These are phyloP conservation scores for Fusarium brevicatenulatum DNA, from an alignment of 2,329 filamentous ascomycete species.

Conservation along the genomic window DNA sequence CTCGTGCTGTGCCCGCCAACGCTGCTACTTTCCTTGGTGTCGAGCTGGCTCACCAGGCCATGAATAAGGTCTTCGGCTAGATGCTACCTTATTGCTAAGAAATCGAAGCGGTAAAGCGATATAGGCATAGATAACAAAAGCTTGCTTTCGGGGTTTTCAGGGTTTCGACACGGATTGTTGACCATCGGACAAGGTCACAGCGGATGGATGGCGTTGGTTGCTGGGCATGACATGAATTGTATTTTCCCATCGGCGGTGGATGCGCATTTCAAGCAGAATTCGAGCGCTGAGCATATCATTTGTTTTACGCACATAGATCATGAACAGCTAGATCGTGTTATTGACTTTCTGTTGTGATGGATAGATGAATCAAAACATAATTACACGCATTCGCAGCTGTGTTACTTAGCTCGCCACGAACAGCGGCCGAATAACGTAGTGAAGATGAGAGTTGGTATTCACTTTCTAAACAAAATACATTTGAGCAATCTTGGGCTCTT, in stretches of 20 bases:
- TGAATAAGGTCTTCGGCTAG: conserved; percentile 76
- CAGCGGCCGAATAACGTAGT: not conserved
- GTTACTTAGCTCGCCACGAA: not conserved
- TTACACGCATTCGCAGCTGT: not conserved
- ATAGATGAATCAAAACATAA: conserved; percentile 10
- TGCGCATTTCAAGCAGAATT: conserved; percentile 19
- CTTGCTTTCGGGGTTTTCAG: conserved; percentile 14
- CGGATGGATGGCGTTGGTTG: conserved; percentile 30
- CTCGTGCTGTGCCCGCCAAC: conserved; percentile 93
- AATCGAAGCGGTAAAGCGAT: not conserved
- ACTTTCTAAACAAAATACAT: conserved; percentile 4
- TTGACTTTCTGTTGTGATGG: conserved; percentile 6
- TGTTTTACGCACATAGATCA: conserved; percentile 22
- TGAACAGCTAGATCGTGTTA: conserved; percentile 6
- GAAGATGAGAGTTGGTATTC: conserved; percentile 16
- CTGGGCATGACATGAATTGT: conserved; percentile 23
- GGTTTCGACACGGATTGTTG: not conserved
- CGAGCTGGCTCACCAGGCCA: conserved; percentile 83
- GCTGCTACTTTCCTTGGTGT: conserved; percentile 93
- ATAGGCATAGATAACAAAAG: conserved; percentile 13
- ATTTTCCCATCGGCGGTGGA: conserved; percentile 8
- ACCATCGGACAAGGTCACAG: conserved; percentile 2
- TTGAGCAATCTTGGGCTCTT: conserved; percentile 24
- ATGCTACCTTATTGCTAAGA: not conserved
- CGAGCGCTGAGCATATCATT: conserved; percentile 25